A percentile compares a stretch with the other conserved stretches of the same genome.
Conservation (phyloP, 441 rosid genomes). For the Syzygium malaccense region DNA sequence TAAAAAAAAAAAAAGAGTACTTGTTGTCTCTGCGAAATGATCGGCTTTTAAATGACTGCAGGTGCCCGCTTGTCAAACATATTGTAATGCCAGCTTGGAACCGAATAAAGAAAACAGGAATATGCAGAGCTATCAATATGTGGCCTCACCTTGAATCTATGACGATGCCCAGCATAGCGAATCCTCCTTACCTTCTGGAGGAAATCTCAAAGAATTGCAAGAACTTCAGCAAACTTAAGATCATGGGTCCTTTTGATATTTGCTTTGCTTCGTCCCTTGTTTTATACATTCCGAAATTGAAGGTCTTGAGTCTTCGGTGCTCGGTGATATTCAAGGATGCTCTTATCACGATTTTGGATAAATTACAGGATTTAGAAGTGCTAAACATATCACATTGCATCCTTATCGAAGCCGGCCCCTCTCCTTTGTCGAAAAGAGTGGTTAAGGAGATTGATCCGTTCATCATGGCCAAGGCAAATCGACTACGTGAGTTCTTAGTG, state of each 20-base stretch:
- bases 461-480: slow-evolving; percentile 48
- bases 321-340: slow-evolving; percentile 46
- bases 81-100: slow-evolving; percentile 88
- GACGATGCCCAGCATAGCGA: slow-evolving; percentile 84
- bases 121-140: slow-evolving; percentile 57
- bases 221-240: slow-evolving; percentile 56
- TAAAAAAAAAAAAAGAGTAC: background rate
- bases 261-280: slow-evolving; percentile 44
- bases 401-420: slow-evolving; percentile 30
- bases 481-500: slow-evolving; percentile 45
- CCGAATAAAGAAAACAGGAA: slow-evolving; percentile 63
- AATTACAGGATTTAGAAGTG: slow-evolving; percentile 49
- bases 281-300: slow-evolving; percentile 40
- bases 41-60: slow-evolving; percentile 8
- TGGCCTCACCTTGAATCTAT: slow-evolving; percentile 83
- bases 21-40: background rate
- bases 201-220: slow-evolving; percentile 71
- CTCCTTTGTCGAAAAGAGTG: slow-evolving; percentile 34
- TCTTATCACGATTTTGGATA: slow-evolving; percentile 47
- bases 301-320: slow-evolving; percentile 72
- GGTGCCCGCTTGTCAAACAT: slow-evolving; percentile 57
- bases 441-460: slow-evolving; percentile 37
- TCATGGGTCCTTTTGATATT: slow-evolving; percentile 77
- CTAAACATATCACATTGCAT: slow-evolving; percentile 84
- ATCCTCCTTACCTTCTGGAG: slow-evolving; percentile 56